Conservation (phyloP, 352 stramenopile genomes). For the Phytophthora kernoviae region DNA sequence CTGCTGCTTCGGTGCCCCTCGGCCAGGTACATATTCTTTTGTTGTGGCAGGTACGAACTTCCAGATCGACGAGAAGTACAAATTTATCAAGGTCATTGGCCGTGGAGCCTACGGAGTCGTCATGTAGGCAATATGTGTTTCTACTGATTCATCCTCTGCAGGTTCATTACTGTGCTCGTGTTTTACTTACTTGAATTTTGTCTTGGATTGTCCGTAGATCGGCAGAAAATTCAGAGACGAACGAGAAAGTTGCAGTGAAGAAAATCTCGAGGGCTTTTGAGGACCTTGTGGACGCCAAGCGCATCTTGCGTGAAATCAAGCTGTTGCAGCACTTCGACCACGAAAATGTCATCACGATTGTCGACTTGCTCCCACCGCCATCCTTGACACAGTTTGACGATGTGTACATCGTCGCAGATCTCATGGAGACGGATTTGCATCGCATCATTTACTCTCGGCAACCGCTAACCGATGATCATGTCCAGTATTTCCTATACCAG, state of each 20-base stretch:
- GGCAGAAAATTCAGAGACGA: constrained; percentile 79
- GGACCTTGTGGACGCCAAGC: constrained; percentile 99
- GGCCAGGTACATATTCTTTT: constrained; percentile 77
- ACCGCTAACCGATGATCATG: constrained; percentile 91
- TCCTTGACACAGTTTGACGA: constrained; percentile 96
- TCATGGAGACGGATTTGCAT: constrained; percentile 99
- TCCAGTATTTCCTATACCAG: constrained; percentile 96
- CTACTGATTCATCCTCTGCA: no score
- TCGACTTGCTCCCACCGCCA: constrained; percentile 94
- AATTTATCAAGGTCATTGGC: constrained; percentile 95
- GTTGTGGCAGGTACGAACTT: constrained; percentile 89
- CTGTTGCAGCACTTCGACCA: constrained; percentile 94
- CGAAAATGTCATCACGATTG: constrained; percentile 96
- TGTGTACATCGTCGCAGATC: constrained; percentile 97
- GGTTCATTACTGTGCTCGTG: no score
- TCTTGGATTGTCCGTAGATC: constrained; percentile 57
- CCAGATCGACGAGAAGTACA: constrained; percentile 94
- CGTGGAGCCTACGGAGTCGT: constrained; percentile 95
- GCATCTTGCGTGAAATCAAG: constrained; percentile 98
- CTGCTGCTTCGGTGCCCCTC: constrained; percentile 23
- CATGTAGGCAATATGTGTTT: constrained; percentile 81
- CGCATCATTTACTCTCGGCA: constrained; percentile 98
- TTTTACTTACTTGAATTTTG: no score
- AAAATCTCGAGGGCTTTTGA: constrained; percentile 94
- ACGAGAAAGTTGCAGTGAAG: constrained; percentile 88